These are phyloP conservation scores for Boletus coccyginus DNA, from an alignment of 768 basidiomycete species.

Conservation along the genomic window DNA sequence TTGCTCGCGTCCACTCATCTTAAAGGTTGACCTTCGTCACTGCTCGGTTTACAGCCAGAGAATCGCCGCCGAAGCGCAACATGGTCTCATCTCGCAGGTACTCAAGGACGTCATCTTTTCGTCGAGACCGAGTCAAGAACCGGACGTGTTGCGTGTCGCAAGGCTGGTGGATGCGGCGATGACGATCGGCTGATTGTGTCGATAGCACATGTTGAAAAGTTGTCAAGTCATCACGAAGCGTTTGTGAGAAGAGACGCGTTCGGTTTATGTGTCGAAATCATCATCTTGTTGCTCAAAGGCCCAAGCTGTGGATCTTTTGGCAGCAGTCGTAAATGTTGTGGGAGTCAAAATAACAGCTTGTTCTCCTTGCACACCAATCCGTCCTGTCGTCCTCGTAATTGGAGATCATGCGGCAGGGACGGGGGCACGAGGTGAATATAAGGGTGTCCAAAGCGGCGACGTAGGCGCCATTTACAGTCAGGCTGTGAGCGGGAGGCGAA, in stretches of 20 bases:
- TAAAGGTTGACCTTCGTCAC: not conserved
- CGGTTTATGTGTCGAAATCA: constrained; percentile 5
- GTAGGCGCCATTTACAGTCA: too few species aligned
- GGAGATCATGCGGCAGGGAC: too few species aligned
- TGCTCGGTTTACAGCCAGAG: constrained; percentile 55
- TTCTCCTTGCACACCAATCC: constrained; percentile 11
- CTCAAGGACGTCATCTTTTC: constrained; percentile 93
- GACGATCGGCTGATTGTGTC: constrained; percentile 23
- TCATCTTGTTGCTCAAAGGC: not conserved
- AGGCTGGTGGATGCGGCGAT: constrained; percentile 39
- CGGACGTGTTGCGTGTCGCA: constrained; percentile 21
- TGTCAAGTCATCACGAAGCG: not conserved
- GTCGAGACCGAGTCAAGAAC: constrained; percentile 34
- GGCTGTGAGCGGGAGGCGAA: too few species aligned
- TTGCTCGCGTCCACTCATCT: not conserved
- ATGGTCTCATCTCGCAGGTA: constrained; percentile 90
- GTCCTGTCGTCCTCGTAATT: not conserved
- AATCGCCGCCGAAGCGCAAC: constrained; percentile 88
- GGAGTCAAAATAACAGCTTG: constrained; percentile 10
- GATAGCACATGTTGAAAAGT: not conserved
- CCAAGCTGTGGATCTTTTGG: not conserved
- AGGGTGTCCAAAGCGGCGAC: too few species aligned
- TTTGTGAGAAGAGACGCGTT: constrained; percentile 2
- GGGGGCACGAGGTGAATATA: too few species aligned
- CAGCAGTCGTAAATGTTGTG: constrained; percentile 7